phyloP scores from a whole-genome alignment of 345 rosid genomes.

The Pugionium dolabratum region DNA sequence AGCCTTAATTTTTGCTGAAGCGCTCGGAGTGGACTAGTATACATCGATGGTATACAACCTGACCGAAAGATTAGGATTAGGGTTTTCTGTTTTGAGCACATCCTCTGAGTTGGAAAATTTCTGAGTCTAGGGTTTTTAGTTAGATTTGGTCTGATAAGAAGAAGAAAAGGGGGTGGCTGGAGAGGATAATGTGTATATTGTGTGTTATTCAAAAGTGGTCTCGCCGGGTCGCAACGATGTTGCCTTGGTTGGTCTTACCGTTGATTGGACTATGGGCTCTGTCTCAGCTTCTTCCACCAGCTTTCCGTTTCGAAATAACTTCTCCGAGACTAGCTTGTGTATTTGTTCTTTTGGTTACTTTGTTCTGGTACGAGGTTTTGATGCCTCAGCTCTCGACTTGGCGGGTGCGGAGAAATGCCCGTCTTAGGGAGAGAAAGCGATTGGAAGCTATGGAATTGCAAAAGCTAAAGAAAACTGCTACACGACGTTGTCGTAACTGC shows the following conservation, averaged over 20 bases:
- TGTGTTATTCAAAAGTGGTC: constrained; percentile 98
- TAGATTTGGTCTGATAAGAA: constrained; percentile 39
- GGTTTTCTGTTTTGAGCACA: constrained; percentile 42
- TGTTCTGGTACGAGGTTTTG: constrained; percentile 90
- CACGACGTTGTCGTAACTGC: constrained; percentile 78
- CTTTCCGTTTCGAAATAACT: constrained; percentile 83
- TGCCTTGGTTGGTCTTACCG: constrained; percentile 93
- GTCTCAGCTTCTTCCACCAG: constrained; percentile 88
- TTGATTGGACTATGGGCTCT: constrained; percentile 87
- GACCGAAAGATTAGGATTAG: constrained; percentile 40
- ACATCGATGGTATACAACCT: constrained; percentile 31
- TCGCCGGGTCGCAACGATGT: constrained; percentile 95
- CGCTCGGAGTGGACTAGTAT: constrained; percentile 44
- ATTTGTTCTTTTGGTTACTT: constrained; percentile 74
- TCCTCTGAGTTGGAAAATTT: constrained; percentile 28
- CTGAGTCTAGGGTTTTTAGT: constrained; percentile 43
- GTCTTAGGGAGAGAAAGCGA: constrained; percentile 74
- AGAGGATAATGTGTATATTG: constrained; percentile 94
- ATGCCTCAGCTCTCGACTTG: constrained; percentile 89
- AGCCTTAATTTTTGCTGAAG: constrained; percentile 43
- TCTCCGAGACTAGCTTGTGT: constrained; percentile 84
- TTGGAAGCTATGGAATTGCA: constrained; percentile 84
- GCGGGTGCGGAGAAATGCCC: constrained; percentile 70
- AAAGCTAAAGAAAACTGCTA: constrained; percentile 82
- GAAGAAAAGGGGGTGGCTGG: constrained; percentile 47